Percentiles rank a stretch among this genome's conserved stretches.
Evolutionary conservation across 139 green algal species (phyloP).

Genomic region (Tetradesmus obliquus): DNA sequence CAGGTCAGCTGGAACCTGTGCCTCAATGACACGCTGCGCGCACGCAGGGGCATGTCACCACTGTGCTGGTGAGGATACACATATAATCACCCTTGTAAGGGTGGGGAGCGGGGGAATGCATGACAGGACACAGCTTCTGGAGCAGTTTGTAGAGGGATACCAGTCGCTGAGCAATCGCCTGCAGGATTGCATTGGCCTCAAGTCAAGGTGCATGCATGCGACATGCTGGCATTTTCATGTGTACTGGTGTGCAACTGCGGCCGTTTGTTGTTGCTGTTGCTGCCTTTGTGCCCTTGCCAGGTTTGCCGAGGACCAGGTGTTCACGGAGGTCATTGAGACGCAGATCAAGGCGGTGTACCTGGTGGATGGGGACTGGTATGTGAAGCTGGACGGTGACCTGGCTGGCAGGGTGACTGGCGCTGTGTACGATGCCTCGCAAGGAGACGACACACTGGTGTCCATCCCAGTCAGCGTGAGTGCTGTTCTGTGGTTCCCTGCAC

Average conservation of each 20-base stretch:
- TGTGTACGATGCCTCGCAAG: slow-evolving; percentile 70
- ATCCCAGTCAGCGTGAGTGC: slow-evolving; percentile 44
- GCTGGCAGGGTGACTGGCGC: slow-evolving; percentile 70
- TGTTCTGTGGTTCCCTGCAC: not conserved
- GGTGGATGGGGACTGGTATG: slow-evolving; percentile 76
- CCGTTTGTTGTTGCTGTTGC: too few species aligned
- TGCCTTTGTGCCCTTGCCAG: slow-evolving; percentile 39
- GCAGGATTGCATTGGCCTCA: not conserved
- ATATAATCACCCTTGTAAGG: not conserved
- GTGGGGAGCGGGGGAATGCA: too few species aligned
- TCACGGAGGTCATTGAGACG: slow-evolving; percentile 60
- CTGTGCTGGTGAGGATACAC: slow-evolving; percentile 72
- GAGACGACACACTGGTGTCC: slow-evolving; percentile 49
- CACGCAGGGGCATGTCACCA: slow-evolving; percentile 62
- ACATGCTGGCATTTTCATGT: too few species aligned
- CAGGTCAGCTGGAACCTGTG: slow-evolving; percentile 80
- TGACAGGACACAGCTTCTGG: too few species aligned
- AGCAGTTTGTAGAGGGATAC: too few species aligned
- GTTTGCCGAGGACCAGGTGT: slow-evolving; percentile 64
- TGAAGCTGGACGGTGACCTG: slow-evolving; percentile 76
- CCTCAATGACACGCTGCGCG: slow-evolving; percentile 61
- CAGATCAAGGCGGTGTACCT: slow-evolving; percentile 66
- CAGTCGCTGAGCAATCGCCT: not conserved
- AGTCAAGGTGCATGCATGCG: not conserved
- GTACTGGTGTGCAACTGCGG: too few species aligned